Base-by-base conservation (phyloP, 352 stramenopile genomes). In the Globisporangium viniferum region DNA sequence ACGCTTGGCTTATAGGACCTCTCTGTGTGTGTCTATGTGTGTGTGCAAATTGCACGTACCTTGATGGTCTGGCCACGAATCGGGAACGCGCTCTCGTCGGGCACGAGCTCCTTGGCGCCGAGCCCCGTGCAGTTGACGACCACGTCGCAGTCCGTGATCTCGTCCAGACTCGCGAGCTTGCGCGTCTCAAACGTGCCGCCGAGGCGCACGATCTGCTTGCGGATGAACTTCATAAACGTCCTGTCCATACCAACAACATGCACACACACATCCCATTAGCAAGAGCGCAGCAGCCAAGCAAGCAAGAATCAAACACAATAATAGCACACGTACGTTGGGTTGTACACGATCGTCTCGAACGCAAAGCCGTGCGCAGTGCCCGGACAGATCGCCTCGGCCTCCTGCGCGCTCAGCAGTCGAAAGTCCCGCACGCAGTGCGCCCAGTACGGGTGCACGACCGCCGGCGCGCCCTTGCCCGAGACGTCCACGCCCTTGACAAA, bases 341-440 rank as follows among this genome's bases (percentile, higher is more conserved):
- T 89, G 78, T 89, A 90, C 64, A 92, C 82, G 68, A 90, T 79
- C 18, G 84, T 86, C 51, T 71, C 70, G 60, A 89, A 89, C 49
- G 77, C 63, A 48, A 73, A 85, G 35, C 84, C 84, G 51, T 91
- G 81, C 3, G 72, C 71, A 14, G 80, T 79, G 29, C 73, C 79
- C 0, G 80, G 69, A 5, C 70, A 75, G 55, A 87, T 74, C 7
- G 72, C 51, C 0, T 39, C 49, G 6, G 78, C 81, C 59, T 92
- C 80, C 9, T 78, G 69, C 0, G 33, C 65, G 51, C 69, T 76
- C 14, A 92, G 60, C 22, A 88, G 49, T 2, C 79, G 77, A 68
- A 88, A 90, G 63, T 86, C 73, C 49, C 83, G 69, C 14, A 88
- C 84, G 48, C 77, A 88, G 53, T 90, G 82, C 0, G 82, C 81